Conservation (phyloP, 1,284 basidiomycete genomes). For the Ceratobasidium sp. region DNA sequence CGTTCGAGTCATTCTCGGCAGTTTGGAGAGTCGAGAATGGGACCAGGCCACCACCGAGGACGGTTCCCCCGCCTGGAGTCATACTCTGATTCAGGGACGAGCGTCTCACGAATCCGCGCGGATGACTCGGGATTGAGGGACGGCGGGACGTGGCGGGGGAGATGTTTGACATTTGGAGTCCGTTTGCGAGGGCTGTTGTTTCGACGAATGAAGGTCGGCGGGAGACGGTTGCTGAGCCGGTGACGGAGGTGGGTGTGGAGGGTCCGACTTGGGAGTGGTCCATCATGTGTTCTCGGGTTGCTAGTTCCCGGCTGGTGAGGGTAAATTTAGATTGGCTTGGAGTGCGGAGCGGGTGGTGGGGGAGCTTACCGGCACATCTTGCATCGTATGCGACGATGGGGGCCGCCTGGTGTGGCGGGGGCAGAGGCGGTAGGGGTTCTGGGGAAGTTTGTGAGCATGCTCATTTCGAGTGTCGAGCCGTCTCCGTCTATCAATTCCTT, state of each 20-base stretch:
- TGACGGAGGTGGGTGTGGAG: slow-evolving; percentile 59
- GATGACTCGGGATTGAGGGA: slow-evolving; percentile 1
- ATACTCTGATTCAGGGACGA: slow-evolving; percentile 34
- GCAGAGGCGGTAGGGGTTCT: slow-evolving; percentile 70
- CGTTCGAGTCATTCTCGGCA: slow-evolving; percentile 9
- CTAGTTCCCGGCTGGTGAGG: slow-evolving; percentile 76
- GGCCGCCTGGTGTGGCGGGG: slow-evolving; percentile 65
- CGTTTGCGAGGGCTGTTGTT: background rate
- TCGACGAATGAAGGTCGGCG: slow-evolving; percentile 24
- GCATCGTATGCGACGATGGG: slow-evolving; percentile 75
- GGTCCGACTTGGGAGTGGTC: slow-evolving; percentile 84
- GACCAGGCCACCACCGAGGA: slow-evolving; percentile 9
- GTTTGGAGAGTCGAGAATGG: slow-evolving; percentile 1
- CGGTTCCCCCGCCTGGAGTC: background rate
- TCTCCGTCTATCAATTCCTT: slow-evolving; percentile 79
- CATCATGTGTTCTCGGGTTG: slow-evolving; percentile 89
- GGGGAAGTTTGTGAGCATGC: slow-evolving; percentile 81
- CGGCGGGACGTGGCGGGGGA: slow-evolving; percentile 27
- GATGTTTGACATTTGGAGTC: slow-evolving; percentile 14
- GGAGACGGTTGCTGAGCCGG: slow-evolving; percentile 18
- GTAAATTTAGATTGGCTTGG: background rate
- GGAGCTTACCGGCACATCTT: slow-evolving; percentile 82
- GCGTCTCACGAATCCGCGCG: slow-evolving; percentile 2
- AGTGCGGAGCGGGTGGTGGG: background rate
- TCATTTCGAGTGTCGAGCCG: slow-evolving; percentile 67